Evolutionary conservation across 2,329 filamentous ascomycete genomes (phyloP).

Genomic region (Falciphora oryzae): DNA sequence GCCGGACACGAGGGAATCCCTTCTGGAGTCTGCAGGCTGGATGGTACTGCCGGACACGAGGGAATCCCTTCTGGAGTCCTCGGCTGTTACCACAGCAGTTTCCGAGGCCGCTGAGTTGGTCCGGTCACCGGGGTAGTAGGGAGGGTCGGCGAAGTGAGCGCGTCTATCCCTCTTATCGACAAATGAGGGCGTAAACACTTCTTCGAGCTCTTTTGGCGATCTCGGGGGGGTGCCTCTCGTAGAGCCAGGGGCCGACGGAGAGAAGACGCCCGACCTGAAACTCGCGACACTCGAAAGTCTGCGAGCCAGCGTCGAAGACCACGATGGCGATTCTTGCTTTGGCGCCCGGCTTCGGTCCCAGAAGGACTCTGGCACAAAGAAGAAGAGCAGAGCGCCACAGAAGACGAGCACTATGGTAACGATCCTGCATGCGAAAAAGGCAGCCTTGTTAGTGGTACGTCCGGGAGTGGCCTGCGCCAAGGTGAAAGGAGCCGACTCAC

Average conservation of each 20-base stretch:
- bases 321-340: conserved; percentile 18
- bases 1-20: no score
- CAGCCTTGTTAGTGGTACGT: conserved; percentile 17
- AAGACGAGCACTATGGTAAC: conserved; percentile 74
- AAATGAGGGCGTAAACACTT: not conserved
- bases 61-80: not conserved
- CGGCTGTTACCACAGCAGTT: not conserved
- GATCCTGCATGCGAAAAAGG: conserved; percentile 46
- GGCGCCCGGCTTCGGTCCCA: conserved; percentile 71
- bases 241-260: conserved; percentile 21
- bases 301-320: not conserved
- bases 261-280: not conserved
- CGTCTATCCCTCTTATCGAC: not conserved
- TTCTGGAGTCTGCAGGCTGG: no score
- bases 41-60: no score
- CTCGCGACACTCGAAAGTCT: not conserved
- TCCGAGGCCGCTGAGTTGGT: not conserved
- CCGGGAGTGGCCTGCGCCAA: not conserved
- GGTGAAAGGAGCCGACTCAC: conserved; percentile 36
- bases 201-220: not conserved
- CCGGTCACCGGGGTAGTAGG: no score
- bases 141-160: not conserved
- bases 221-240: conserved; percentile 22
- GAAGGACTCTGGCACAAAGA: conserved; percentile 92
- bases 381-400: conserved; percentile 66